Percentiles rank a stretch among this genome's conserved stretches.
These are phyloP conservation scores for Citrus sp. DNA, from an alignment of 345 rosid genomes.

Conservation along the genomic window DNA sequence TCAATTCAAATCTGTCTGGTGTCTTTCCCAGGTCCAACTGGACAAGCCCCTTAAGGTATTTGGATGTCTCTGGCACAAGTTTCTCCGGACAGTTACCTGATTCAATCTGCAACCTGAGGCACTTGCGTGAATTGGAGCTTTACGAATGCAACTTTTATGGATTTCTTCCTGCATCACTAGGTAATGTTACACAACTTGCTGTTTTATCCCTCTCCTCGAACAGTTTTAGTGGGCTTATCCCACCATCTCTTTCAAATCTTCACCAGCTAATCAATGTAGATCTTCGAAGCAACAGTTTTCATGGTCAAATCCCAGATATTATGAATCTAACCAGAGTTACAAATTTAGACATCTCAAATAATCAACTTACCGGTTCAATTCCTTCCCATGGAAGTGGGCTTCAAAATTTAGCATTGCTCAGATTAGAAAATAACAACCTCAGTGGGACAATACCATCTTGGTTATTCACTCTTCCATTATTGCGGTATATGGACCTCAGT, in stretches of 20 bases:
- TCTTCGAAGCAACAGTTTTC: not conserved
- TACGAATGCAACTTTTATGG: not conserved
- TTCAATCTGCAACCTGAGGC: not conserved
- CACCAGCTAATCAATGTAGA: not conserved
- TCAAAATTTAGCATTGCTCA: not conserved
- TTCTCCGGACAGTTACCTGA: not conserved
- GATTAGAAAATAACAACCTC: slow-evolving; percentile 1
- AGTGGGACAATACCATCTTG: slow-evolving; percentile 19
- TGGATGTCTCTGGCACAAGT: not conserved
- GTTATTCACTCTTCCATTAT: slow-evolving; percentile 9
- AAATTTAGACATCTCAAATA: not conserved
- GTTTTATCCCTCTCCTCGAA: not conserved
- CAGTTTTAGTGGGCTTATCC: slow-evolving; percentile 19
- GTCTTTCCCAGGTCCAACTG: slow-evolving; percentile 6
- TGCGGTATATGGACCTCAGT: not conserved
- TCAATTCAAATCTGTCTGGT: not conserved
- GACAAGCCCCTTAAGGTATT: not conserved
- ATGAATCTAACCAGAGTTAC: not conserved
- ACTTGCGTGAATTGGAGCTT: not conserved
- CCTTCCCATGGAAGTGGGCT: not conserved
- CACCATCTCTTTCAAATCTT: slow-evolving; percentile 6
- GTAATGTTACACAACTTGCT: not conserved
- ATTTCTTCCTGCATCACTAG: not conserved
- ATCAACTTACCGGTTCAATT: not conserved
- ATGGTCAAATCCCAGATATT: slow-evolving; percentile 20